phyloP scores from a whole-genome alignment of 2,329 filamentous ascomycete species.

The Onygena corvina region DNA sequence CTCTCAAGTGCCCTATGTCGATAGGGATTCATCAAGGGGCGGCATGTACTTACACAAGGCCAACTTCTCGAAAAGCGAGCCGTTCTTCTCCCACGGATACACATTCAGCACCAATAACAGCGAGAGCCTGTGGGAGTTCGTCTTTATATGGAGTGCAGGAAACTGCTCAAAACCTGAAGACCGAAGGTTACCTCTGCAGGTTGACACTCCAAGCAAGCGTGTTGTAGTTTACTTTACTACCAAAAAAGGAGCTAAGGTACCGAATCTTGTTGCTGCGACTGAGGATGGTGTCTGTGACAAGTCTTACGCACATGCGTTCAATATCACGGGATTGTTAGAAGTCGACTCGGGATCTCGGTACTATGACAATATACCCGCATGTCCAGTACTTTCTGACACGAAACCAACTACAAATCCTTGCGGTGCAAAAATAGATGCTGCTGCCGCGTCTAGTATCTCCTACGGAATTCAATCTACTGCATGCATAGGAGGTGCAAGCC shows the following conservation, averaged over 20 bases:
- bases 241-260: not conserved
- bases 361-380: not conserved
- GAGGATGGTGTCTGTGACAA: constrained; percentile 2
- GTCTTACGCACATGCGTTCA: not conserved
- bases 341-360: no score
- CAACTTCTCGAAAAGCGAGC: not conserved
- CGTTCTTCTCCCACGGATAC: not conserved
- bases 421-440: not conserved
- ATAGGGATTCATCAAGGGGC: not conserved
- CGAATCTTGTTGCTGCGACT: constrained; percentile 6
- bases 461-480: not conserved
- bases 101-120: not conserved
- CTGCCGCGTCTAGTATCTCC: not conserved
- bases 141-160: not conserved
- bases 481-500: not conserved
- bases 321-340: not conserved
- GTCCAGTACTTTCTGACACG: not conserved
- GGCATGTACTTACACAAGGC: not conserved
- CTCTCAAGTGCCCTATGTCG: not conserved
- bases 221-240: constrained; percentile 2
- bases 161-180: not conserved
- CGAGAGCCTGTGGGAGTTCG: not conserved
- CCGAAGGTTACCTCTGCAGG: not conserved
- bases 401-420: constrained; percentile 2
- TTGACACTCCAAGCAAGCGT: not conserved